Conservation (phyloP, 2,329 filamentous ascomycete species). For the Nannizzia gypsea region DNA sequence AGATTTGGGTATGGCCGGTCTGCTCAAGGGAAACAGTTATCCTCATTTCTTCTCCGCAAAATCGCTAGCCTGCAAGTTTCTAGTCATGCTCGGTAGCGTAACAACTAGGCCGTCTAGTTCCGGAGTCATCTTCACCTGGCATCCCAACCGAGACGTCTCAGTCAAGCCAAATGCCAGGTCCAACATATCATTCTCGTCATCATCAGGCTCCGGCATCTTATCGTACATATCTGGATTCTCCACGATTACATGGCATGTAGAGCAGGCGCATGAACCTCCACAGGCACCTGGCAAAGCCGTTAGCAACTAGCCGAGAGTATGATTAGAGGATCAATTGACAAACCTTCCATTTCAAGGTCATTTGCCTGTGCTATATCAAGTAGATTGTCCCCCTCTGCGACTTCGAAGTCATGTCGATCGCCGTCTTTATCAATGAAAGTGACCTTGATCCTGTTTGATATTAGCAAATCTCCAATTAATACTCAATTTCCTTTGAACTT, state of each 20-base stretch:
- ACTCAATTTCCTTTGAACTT: conserved; percentile 6
- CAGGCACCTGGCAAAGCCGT: conserved; percentile 55
- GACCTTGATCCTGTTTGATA: conserved; percentile 56
- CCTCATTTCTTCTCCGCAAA: conserved; percentile 45
- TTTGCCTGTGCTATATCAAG: conserved; percentile 90
- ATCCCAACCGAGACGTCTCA: conserved; percentile 72
- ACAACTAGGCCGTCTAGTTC: conserved; percentile 80
- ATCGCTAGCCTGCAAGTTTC: conserved; percentile 91
- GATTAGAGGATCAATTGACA: neutral
- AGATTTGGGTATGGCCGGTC: neutral
- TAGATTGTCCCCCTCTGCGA: conserved; percentile 79
- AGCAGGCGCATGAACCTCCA: conserved; percentile 86
- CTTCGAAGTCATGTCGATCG: conserved; percentile 61
- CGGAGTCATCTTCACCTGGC: conserved; percentile 83
- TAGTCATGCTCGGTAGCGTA: conserved; percentile 79
- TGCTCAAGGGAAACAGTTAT: conserved; percentile 7
- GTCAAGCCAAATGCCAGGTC: conserved; percentile 83
- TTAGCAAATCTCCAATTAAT: neutral
- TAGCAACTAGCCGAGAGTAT: neutral
- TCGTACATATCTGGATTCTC: conserved; percentile 61
- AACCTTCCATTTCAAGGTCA: conserved; percentile 95
- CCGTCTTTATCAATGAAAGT: conserved; percentile 92
- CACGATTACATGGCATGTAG: conserved; percentile 85
- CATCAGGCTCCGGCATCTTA: conserved; percentile 63
- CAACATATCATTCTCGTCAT: conserved; percentile 82